Base-by-base conservation (phyloP, 1,139 yeast species). In the Fermentozyma sake region DNA sequence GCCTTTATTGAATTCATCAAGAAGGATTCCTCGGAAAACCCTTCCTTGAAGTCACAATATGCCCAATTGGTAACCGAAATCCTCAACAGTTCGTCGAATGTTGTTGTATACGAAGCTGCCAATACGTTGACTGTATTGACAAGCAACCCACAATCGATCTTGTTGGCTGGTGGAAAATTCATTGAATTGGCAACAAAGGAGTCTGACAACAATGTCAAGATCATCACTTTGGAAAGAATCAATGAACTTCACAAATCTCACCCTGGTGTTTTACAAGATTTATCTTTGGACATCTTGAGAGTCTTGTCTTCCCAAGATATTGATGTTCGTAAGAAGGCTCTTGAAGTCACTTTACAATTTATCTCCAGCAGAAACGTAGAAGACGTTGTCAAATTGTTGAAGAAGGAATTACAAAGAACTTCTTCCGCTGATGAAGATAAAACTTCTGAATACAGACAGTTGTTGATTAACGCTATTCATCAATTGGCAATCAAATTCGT, bases 21-120 rank as follows among this genome's bases (percentile, higher is more conserved):
- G 57, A 79, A 71, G 42, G 97, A 91, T 52, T 82, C 95, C 5
- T 49, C 68, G 18, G 58, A 62, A 28, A 70, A 79, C 31, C 73
- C 89, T 2, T 72, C 76, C 15, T 71, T 86, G 47, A 80, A 74
- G 52, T 63, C 72, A 29, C 80, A 79, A 48, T 91, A 89, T 52
- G 65, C 87, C 30, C 76, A 76, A 41, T 68, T 89, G 40, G 67
- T 91, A 26, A 64, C 78, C 17, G 93, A 83, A 36, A 63, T 91
- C 38, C 66, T 91, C 37, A 89, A 83, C 38, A 70, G 79, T 22
- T 61, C 80, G 3, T 62, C 79, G 2, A 78, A 81, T 51, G 80
- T 89, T 23, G 96, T 91, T 27, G 75, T 79, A 29, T 89, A 85
- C 51, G 98, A 91, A 59, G 95, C 96, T 18, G 94, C 97, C 15